Conservation (phyloP, 495 filamentous ascomycete genomes). For the Halenospora varia region DNA sequence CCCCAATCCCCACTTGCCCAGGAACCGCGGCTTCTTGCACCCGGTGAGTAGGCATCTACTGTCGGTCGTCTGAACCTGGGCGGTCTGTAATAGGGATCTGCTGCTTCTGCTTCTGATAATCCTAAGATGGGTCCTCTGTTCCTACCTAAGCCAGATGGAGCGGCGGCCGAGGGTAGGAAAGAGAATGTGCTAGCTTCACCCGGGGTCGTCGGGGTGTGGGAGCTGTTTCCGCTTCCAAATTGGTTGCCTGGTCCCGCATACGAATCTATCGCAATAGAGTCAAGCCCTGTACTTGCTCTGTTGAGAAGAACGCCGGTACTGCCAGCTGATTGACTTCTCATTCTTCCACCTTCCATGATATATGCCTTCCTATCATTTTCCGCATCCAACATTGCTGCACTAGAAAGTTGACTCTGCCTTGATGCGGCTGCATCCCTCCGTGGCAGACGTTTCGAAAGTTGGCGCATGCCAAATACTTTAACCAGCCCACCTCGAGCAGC, state of each 20-base stretch:
- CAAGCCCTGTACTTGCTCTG: slow-evolving; percentile 35
- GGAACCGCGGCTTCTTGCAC: slow-evolving; percentile 40
- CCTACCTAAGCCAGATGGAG: slow-evolving; percentile 22
- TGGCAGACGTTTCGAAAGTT: slow-evolving; percentile 73
- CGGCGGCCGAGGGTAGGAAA: slow-evolving; percentile 50
- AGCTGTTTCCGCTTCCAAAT: slow-evolving; percentile 41
- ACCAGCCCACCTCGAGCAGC: slow-evolving; percentile 81
- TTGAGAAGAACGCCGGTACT: slow-evolving; percentile 74
- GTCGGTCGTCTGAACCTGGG: slow-evolving; percentile 25
- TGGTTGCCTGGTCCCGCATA: slow-evolving; percentile 15
- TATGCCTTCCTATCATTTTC: slow-evolving; percentile 64
- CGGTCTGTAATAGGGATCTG: slow-evolving; percentile 31
- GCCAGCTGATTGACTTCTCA: slow-evolving; percentile 74
- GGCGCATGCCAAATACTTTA: slow-evolving; percentile 90
- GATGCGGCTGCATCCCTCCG: slow-evolving; percentile 51
- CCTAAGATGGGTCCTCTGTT: slow-evolving; percentile 16
- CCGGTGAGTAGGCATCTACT: slow-evolving; percentile 29
- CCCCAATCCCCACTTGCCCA: slow-evolving; percentile 49
- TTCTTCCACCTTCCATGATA: slow-evolving; percentile 54
- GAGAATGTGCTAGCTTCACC: slow-evolving; percentile 67
- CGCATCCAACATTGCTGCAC: slow-evolving; percentile 70
- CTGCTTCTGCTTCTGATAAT: slow-evolving; percentile 19
- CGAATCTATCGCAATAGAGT: slow-evolving; percentile 15
- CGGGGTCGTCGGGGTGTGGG: slow-evolving; percentile 64
- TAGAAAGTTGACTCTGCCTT: slow-evolving; percentile 74